These are phyloP conservation scores for Apophysomyces sp. DNA, from an alignment of 371 early-diverging fungal genomes.

Conservation along the genomic window DNA sequence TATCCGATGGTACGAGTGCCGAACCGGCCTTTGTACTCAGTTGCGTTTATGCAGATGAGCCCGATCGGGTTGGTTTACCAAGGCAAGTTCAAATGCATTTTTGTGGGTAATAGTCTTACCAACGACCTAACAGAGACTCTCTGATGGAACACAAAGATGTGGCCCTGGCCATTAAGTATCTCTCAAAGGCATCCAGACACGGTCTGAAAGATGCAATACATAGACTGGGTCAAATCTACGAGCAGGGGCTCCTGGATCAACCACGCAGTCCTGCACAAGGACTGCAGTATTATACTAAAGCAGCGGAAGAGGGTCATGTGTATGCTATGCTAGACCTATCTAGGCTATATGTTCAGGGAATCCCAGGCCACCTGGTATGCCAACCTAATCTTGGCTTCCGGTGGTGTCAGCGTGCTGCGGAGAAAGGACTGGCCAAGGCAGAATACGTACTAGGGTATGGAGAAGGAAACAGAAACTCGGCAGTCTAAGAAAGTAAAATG, in stretches of 20 bases:
- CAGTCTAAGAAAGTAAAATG: too few relatives aligned
- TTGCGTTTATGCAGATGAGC: conserved; percentile 26
- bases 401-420: conserved; percentile 28
- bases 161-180: conserved; percentile 13
- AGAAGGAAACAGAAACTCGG: not conserved
- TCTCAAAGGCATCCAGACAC: conserved; percentile 10
- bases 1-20: conserved; percentile 18
- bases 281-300: conserved; percentile 12
- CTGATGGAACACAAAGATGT: conserved; percentile 9
- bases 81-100: not conserved
- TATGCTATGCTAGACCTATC: conserved; percentile 21
- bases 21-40: conserved; percentile 37
- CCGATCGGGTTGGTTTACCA: conserved; percentile 11
- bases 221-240: conserved; percentile 17
- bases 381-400: conserved; percentile 20
- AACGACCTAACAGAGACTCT: conserved; percentile 9
- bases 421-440: conserved; percentile 19
- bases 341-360: conserved; percentile 13
- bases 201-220: conserved; percentile 14
- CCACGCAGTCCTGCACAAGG: conserved; percentile 8
- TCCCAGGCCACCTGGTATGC: conserved; percentile 10
- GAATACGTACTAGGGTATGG: conserved; percentile 23
- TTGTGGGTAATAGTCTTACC: too few relatives aligned
- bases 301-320: conserved; percentile 20
- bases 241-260: conserved; percentile 16